Conservation (phyloP, 495 filamentous ascomycete genomes). For the Penicillium alfredii region DNA sequence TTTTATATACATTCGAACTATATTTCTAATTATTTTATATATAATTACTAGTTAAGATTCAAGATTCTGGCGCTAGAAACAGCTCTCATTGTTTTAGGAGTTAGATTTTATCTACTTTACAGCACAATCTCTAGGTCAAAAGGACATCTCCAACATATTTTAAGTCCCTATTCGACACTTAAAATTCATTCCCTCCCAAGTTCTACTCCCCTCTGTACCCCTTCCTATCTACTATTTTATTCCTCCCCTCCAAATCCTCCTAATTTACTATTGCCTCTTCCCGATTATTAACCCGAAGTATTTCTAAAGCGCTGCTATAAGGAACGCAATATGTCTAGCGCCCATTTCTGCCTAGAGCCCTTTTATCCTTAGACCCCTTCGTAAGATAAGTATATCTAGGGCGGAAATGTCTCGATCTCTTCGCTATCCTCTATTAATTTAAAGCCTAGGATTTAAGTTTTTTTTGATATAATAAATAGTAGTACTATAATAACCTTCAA, state of each 20-base stretch:
- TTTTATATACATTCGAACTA: no score
- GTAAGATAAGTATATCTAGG: conserved; percentile 1
- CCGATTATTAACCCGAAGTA: no score
- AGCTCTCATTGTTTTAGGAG: no score
- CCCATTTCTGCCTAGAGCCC: conserved; percentile 2
- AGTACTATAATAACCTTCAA: no score
- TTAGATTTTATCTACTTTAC: neutral
- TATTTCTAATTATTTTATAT: no score
- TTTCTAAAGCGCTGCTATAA: neutral
- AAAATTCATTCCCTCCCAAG: conserved; percentile 1
- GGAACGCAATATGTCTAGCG: conserved; percentile 1
- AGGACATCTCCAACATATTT: conserved; percentile 2
- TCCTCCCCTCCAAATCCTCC: no score
- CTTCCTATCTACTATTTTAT: no score
- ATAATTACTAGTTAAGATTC: no score
- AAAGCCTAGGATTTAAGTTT: no score
- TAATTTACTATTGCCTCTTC: conserved; percentile 1
- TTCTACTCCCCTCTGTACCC: conserved; percentile 1
- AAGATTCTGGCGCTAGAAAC: no score
- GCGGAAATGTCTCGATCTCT: conserved; percentile 1
- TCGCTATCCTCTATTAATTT: no score
- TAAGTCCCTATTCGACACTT: conserved; percentile 1
- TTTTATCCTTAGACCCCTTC: conserved; percentile 1
- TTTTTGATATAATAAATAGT: no score
- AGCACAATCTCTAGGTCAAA: conserved; percentile 1